These are phyloP conservation scores for Lachnellula suecica DNA, from an alignment of 2,329 filamentous ascomycete genomes.

Conservation along the genomic window DNA sequence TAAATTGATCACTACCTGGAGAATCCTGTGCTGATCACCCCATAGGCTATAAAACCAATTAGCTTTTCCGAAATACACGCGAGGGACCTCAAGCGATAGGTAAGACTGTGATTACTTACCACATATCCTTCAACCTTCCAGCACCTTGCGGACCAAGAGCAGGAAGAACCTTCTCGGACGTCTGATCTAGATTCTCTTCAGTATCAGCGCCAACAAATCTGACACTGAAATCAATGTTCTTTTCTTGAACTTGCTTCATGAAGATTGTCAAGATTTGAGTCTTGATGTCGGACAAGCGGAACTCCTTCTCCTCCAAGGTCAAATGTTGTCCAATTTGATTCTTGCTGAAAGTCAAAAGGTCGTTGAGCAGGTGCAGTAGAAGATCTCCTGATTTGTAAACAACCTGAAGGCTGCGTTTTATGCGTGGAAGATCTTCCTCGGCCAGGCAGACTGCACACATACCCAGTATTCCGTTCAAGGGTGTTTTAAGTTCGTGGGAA, in stretches of 20 bases:
- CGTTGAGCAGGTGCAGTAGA: conserved; percentile 81
- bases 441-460: conserved; percentile 94
- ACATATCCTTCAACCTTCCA: conserved; percentile 78
- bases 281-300: conserved; percentile 78
- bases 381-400: conserved; percentile 89
- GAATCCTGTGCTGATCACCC: conserved; percentile 88
- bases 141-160: conserved; percentile 64
- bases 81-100: background rate
- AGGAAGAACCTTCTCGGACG: conserved; percentile 40
- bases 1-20: conserved; percentile 92
- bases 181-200: conserved; percentile 13
- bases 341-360: conserved; percentile 89
- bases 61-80: background rate
- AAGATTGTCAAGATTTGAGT: conserved; percentile 85
- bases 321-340: conserved; percentile 89
- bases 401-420: conserved; percentile 82
- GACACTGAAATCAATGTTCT: conserved; percentile 71
- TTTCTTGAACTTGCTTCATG: conserved; percentile 83
- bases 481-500: conserved; percentile 83
- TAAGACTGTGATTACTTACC: conserved; percentile 6
- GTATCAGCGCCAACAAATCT: conserved; percentile 61
- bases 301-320: conserved; percentile 80
- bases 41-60: conserved; percentile 53
- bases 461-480: conserved; percentile 91
- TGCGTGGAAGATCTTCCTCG: conserved; percentile 73